phyloP scores from a whole-genome alignment of 306 rosid species.

The Fragaria ananassa region DNA sequence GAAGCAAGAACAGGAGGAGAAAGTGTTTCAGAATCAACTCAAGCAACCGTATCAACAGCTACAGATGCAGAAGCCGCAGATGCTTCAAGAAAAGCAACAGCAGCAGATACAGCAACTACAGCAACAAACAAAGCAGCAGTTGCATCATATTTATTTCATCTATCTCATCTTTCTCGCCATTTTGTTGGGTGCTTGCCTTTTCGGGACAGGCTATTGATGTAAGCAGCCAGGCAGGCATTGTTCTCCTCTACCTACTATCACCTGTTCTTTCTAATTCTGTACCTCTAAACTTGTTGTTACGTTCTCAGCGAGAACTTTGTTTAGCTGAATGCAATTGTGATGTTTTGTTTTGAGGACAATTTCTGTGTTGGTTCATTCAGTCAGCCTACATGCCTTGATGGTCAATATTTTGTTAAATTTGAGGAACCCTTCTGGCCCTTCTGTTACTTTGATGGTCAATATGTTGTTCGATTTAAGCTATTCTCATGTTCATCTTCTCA shows the following conservation, averaged over 20 bases:
- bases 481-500: too few species aligned
- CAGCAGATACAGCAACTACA: slow-evolving; percentile 56
- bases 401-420: background rate
- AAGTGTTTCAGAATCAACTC: slow-evolving; percentile 31
- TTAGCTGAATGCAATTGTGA: background rate
- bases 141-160: slow-evolving; percentile 10
- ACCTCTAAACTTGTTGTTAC: background rate
- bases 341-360: background rate
- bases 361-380: background rate
- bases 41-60: slow-evolving; percentile 50
- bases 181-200: background rate
- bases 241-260: background rate
- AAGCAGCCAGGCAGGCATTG: background rate
- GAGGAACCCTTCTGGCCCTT: background rate
- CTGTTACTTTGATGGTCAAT: too few species aligned
- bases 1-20: slow-evolving; percentile 59
- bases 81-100: slow-evolving; percentile 38
- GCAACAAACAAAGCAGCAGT: slow-evolving; percentile 60
- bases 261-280: background rate
- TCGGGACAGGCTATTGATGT: background rate
- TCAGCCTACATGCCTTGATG: background rate
- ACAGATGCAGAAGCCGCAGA: slow-evolving; percentile 31
- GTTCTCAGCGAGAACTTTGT: background rate
- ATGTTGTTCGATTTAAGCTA: too few species aligned
- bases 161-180: background rate